Evolutionary conservation across 257 asterid genomes (phyloP).

Genomic region (Mitragyna speciosa): DNA sequence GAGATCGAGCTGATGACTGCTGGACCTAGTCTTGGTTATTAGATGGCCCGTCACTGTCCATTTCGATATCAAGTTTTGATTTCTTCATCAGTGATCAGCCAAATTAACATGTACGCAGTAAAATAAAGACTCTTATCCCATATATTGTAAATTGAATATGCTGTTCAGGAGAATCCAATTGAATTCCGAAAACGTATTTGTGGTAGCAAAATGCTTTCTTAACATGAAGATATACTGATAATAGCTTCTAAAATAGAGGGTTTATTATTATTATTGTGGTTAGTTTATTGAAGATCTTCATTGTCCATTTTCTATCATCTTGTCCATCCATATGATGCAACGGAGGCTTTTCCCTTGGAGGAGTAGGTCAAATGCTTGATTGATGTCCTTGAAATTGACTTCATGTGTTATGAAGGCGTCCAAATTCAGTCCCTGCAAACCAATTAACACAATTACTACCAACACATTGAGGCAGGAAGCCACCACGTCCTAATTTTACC

Average conservation of each 20-base stretch:
- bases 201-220: not conserved
- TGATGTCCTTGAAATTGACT: constrained; percentile 34
- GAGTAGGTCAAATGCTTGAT: constrained; percentile 39
- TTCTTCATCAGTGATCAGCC: not conserved
- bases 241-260: not conserved
- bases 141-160: not conserved
- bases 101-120: not conserved
- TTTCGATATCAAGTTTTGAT: too few species aligned
- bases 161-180: not conserved
- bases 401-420: constrained; percentile 39
- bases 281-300: not conserved
- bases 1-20: too few species aligned
- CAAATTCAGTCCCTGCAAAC: constrained; percentile 38
- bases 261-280: not conserved
- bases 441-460: not conserved
- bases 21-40: too few species aligned
- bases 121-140: too few species aligned
- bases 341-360: constrained; percentile 34
- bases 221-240: not conserved
- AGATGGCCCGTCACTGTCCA: too few species aligned
- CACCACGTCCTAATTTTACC: not conserved
- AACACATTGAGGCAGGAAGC: not conserved
- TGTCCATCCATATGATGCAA: constrained; percentile 46
- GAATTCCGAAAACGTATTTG: not conserved
- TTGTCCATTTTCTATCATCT: not conserved